Evolutionary conservation across 2,329 filamentous ascomycete genomes (phyloP), one percentile per base, ranked within the genome.

Genomic region (Penicillium sp.): DNA sequence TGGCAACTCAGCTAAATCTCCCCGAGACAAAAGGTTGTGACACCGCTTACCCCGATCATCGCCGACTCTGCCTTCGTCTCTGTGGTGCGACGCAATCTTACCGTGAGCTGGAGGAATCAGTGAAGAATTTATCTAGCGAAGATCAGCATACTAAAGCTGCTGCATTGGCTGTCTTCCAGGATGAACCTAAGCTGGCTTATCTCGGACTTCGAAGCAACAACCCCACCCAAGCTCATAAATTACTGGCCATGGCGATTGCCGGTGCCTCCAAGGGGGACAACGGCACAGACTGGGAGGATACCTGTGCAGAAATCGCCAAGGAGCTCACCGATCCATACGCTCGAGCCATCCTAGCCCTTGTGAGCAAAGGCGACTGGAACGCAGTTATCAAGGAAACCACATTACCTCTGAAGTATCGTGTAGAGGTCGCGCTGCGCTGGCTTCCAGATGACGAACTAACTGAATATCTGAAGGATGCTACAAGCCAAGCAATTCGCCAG

Each of bases 81-180:
- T 86, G 83, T 54, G 83, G 82, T 12, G 82, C 84, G 69, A 77
- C 80, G 15, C 80, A 84, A 58, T 78, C 81, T 2, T 71, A 77
- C 35, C 72, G 79, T 25, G 70, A 80, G 68, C 58, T 82, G 71
- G 60, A 82, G 74, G 63, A 76, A 63, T 57, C 75, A 62, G 70
- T 86, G 66, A 71, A 80, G 55, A 70, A 76, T 3, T 72, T 87
- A 12, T 77, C 84, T 12, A 70, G 78, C 6, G 71, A 80, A 46
- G 79, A 79, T 16, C 75, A 84, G 42, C 78, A 83, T 59, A 85
- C 85, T 47, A 85, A 86, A 71, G 84, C 84, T 16, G 83, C 86
- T 48, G 83, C 84, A 2, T 70, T 86, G 40, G 84, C 85, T 3
- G 76, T 86, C 5, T 83, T 86, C 60, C 81, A 86, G 55, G 79